Evolutionary conservation across 495 filamentous ascomycete genomes (phyloP), one percentile per base, ranked within the genome.

Genomic region (Bombardia bombarda): DNA sequence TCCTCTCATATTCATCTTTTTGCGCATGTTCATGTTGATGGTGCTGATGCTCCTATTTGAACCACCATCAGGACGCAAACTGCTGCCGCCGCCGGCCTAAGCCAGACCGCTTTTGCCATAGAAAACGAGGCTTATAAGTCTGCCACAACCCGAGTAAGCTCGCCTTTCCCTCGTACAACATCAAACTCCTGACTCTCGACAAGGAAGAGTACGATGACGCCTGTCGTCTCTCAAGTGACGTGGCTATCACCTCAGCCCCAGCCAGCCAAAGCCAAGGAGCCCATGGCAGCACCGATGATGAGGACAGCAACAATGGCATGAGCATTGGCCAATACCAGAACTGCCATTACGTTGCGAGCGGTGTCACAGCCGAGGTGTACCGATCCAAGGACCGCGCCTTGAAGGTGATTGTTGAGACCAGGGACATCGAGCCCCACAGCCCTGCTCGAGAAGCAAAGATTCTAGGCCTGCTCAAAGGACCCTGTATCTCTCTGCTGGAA

Each of bases 291-390:
- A n/a, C n/a, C n/a, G n/a, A n/a, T n/a, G n/a, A n/a, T n/a, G n/a
- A n/a, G n/a, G n/a, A n/a, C n/a, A n/a, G n/a, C 32, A 38, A 5
- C 18, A 19, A 38, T 9, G 7, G 35, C 35, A 5, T n/a, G 7
- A 9, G 57, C 7, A 82, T 96, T 52, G 92, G 92, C 6, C 63
- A 61, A 23, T 95, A 90, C 58, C 56, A 53, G 19, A 69, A 79
- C 34, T 93, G 86, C 55, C 68, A 76, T 19, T 82, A 85, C 59
- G 63, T 86, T 51, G 75, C 70, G 40, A 78, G 79, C 43, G 92
- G 93, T 19, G 66, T 92, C 7, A 90, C 87, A 55, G 92, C 92
- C 20, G 76, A 76, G 26, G 80, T 99, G 36, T 97, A 90, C 66
- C 50, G 61, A 40, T 61, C 60, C 51, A 37, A 64, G 32, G 35